A percentile compares a stretch with the other conserved stretches of the same genome.
These are phyloP conservation scores for Stachybotrys chartarum DNA, from an alignment of 2,329 filamentous ascomycete genomes.

Conservation along the genomic window DNA sequence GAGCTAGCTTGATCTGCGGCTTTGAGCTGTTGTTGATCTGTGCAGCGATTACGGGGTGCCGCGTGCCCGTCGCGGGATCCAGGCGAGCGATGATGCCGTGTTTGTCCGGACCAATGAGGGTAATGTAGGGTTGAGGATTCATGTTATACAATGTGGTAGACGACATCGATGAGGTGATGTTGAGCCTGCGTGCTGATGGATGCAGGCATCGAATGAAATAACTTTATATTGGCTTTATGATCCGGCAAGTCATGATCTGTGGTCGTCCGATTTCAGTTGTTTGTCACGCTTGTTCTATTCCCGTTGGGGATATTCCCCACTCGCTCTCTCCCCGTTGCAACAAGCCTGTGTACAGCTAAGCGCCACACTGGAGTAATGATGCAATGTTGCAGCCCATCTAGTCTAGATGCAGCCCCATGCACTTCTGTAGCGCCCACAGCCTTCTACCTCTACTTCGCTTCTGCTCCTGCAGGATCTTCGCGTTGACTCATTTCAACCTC, in stretches of 20 bases:
- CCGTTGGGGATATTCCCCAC: neutral
- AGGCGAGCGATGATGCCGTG: neutral
- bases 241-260: neutral
- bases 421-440: neutral
- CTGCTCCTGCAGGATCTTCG: neutral
- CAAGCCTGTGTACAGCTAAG: neutral
- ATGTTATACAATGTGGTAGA: neutral
- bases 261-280: neutral
- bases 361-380: neutral
- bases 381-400: neutral
- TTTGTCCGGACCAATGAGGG: neutral
- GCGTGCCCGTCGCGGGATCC: neutral
- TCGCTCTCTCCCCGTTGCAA: neutral
- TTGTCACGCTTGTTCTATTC: neutral
- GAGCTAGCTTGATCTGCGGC: neutral
- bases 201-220: neutral
- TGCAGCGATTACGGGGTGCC: neutral
- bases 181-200: neutral
- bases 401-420: neutral
- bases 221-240: neutral
- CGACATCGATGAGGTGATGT: neutral
- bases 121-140: neutral
- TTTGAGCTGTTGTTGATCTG: conserved; percentile 1
- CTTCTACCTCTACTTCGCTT: neutral
- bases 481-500: neutral